A percentile compares a stretch with the other conserved stretches of the same genome.
These are phyloP conservation scores for Acanthamoeba healyi DNA, from an alignment of 208 protist genomes.

Conservation along the genomic window DNA sequence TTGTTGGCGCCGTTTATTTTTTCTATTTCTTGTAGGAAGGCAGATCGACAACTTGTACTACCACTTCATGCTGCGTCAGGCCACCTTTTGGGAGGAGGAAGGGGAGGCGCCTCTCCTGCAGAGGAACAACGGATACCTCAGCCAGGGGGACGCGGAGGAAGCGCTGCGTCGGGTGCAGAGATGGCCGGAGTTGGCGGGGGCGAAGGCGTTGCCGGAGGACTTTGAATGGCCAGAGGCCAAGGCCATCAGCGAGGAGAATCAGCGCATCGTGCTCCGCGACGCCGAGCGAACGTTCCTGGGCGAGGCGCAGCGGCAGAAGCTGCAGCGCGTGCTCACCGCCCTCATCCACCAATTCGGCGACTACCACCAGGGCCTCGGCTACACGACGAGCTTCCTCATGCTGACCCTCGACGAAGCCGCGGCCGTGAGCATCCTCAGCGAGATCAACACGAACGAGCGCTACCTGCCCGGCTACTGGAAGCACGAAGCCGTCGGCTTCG, in stretches of 20 bases:
- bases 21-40: no score
- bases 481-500: constrained; percentile 43
- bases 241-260: constrained; percentile 15
- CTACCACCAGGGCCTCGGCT: constrained; percentile 25
- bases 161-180: not conserved
- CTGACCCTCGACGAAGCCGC: constrained; percentile 1
- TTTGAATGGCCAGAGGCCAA: not conserved
- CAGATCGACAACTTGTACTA: no score
- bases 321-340: constrained; percentile 5
- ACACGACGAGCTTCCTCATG: constrained; percentile 50
- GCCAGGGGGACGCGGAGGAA: not conserved
- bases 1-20: no score
- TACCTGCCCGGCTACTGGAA: constrained; percentile 63
- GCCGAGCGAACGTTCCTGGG: constrained; percentile 44
- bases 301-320: constrained; percentile 21
- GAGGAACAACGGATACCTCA: not conserved
- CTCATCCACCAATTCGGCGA: constrained; percentile 43
- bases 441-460: constrained; percentile 16
- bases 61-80: not conserved
- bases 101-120: not conserved
- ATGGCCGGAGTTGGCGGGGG: constrained; percentile 37
- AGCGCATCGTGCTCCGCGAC: constrained; percentile 30
- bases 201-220: not conserved
- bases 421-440: not conserved
- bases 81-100: constrained; percentile 6